Conservation (phyloP, 441 rosid species). For the Oxalis stricta region DNA sequence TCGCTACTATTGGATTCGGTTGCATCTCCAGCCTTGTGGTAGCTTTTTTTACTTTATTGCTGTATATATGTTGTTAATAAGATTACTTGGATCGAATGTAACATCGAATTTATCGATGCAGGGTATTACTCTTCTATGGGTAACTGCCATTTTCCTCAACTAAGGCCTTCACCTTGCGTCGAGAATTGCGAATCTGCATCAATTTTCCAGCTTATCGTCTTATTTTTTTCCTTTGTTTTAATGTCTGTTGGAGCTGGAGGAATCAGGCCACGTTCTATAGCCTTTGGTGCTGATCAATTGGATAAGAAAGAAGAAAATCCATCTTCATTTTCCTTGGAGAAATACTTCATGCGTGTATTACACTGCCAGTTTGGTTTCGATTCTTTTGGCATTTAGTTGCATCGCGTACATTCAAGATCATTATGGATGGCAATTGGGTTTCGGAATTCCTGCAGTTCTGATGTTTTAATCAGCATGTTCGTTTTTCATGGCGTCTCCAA, state of each 20-base stretch:
- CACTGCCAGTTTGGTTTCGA: not conserved
- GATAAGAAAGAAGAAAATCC: not conserved
- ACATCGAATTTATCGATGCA: not conserved
- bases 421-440: not conserved
- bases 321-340: not conserved
- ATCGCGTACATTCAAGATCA: not conserved
- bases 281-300: not conserved
- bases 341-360: not conserved
- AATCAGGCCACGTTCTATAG: not conserved
- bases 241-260: not conserved
- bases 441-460: not conserved
- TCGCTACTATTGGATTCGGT: not conserved
- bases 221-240: not conserved
- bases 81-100: not conserved
- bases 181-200: not conserved
- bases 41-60: no score
- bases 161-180: constrained; percentile 4
- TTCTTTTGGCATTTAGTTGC: not conserved
- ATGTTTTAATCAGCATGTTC: not conserved
- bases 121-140: constrained; percentile 6
- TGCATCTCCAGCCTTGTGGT: constrained; percentile 3
- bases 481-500: not conserved
- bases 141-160: constrained; percentile 4
- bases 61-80: no score
- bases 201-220: not conserved